Conservation (phyloP, 164 flowering plant genomes). For the Berberis vulgaris region DNA sequence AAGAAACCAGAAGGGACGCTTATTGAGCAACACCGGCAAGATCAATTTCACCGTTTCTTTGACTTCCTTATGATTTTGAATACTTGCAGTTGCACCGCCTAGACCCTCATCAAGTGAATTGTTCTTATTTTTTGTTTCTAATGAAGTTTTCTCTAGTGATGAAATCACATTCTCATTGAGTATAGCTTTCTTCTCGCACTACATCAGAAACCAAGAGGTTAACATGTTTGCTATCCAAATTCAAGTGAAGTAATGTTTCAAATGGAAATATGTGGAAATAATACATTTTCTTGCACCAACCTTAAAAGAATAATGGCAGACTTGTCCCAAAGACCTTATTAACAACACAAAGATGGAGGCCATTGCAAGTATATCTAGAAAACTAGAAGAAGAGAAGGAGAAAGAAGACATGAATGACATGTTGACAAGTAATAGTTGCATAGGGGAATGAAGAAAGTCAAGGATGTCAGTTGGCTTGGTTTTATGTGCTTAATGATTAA, state of each 20-base stretch:
- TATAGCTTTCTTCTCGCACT: slow-evolving; percentile 7
- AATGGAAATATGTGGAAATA: too few relatives aligned
- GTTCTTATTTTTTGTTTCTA: not conserved
- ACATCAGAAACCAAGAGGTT: slow-evolving; percentile 19
- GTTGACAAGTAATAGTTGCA: too few relatives aligned
- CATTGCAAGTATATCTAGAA: slow-evolving; percentile 24
- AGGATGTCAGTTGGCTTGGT: not conserved
- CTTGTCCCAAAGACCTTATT: slow-evolving; percentile 6
- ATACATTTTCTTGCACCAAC: slow-evolving; percentile 10
- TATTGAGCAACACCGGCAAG: slow-evolving; percentile 18
- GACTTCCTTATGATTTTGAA: slow-evolving; percentile 6
- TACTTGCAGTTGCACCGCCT: slow-evolving; percentile 12
- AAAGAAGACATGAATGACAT: slow-evolving; percentile 21
- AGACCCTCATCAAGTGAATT: not conserved
- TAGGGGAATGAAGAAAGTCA: too few relatives aligned
- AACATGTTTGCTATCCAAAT: not conserved
- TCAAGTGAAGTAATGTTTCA: not conserved
- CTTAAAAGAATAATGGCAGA: slow-evolving; percentile 16
- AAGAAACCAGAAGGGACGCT: slow-evolving; percentile 18
- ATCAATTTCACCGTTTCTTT: slow-evolving; percentile 5
- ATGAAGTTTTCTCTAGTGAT: slow-evolving; percentile 1
- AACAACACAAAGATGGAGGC: slow-evolving; percentile 17
- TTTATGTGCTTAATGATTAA: not conserved
- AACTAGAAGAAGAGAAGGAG: slow-evolving; percentile 21
- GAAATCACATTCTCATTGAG: not conserved